Base-by-base conservation (phyloP, 306 rosid species). In the Lupinus albus region DNA sequence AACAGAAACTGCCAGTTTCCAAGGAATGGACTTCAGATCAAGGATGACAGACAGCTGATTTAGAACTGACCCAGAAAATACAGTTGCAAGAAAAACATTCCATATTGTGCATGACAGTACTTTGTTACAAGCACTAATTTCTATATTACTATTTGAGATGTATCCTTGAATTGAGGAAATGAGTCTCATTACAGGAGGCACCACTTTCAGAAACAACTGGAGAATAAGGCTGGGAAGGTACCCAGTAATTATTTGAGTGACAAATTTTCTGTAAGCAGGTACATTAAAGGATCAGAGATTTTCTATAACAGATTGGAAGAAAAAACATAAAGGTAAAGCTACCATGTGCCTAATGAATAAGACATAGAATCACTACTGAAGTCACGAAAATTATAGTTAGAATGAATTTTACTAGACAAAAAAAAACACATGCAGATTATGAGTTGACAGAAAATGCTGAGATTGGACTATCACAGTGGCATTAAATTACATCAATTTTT, bases 211-310 rank as follows among this genome's bases (percentile, higher is more conserved):
- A 77, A 88, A 93, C 80, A 84, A 68, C 68, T 77, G 91, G 80
- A 93, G 99, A 76, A 93, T 86, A 50, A 93, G 92, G 41, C 95
- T 90, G 64, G 99, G 99, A 67, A 93, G 99, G 78, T 90, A 93
- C 65, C 99, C 99, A 0, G 99, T 93, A 56, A 93, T 16, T 64
- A 93, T 76, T 84, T 93, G 75, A 71, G 94, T 90, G 61, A 93
- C 76, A 33, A 85, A 21, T 48, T 84, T 71, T 78, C 99, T 93
- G 97, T 42, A 84, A 74, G 70, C 53, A 78, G 53, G 75, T 53
- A 44, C 81, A 59, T 75, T 12, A 51, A 46, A 72, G 56, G 70
- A 25, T 79, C 71, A 72, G 61, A 21, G 45, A 61, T 73, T 52
- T 53, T 21, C 58, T 41, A 39, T 48, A 64, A 57, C 28, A 61